Percentiles rank a stretch among this genome's conserved stretches.
Evolutionary conservation across 164 flowering plant species (phyloP).

Genomic region (Sextonia rubra): DNA sequence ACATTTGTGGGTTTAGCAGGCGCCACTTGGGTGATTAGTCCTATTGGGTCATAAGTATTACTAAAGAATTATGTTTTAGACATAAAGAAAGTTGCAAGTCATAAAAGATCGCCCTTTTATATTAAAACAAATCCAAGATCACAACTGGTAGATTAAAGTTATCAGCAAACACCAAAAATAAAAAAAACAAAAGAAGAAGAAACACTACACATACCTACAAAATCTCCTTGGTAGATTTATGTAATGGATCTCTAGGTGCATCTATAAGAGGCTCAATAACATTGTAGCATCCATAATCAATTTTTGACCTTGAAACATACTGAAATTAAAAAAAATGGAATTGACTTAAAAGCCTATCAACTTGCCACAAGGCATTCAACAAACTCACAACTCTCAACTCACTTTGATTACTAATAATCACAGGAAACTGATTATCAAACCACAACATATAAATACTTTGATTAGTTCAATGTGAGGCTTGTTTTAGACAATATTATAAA

Average conservation of each 20-base stretch:
- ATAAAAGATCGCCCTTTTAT: background rate
- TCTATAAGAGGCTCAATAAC: conserved; percentile 92
- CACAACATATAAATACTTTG: too few species aligned
- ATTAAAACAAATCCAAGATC: background rate
- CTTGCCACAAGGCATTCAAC: background rate
- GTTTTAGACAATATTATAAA: too few species aligned
- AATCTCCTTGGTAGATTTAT: conserved; percentile 67
- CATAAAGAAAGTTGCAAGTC: too few species aligned
- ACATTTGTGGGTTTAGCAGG: too few species aligned
- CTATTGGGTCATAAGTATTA: too few species aligned
- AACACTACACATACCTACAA: conserved; percentile 66
- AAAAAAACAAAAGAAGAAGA: background rate
- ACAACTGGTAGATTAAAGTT: background rate
- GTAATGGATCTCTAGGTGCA: conserved; percentile 89
- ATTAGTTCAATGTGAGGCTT: too few species aligned
- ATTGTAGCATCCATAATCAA: conserved; percentile 82
- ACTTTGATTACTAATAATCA: too few species aligned
- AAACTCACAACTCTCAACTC: background rate
- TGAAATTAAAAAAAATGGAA: conserved; percentile 19
- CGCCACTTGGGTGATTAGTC: too few species aligned
- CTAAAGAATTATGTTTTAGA: too few species aligned
- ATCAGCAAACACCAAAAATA: too few species aligned
- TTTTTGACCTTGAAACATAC: conserved; percentile 84
- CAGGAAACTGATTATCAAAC: too few species aligned
- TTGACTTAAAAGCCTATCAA: background rate